These are phyloP conservation scores for Suillus sp. DNA, from an alignment of 768 basidiomycete genomes.

Conservation along the genomic window DNA sequence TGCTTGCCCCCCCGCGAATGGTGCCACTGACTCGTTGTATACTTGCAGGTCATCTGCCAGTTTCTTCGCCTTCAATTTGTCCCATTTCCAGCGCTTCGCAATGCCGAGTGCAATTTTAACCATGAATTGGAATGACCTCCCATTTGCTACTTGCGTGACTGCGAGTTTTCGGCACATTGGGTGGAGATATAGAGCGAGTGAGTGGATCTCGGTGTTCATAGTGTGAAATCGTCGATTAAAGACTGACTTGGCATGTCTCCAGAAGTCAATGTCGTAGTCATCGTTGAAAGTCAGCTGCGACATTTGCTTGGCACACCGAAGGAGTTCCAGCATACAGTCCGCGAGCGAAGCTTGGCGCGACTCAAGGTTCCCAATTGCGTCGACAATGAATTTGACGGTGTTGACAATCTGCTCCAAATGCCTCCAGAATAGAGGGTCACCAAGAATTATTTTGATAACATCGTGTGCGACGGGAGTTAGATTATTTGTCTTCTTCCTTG, in stretches of 20 bases:
- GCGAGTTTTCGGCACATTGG: too few relatives aligned
- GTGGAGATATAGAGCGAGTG: too few relatives aligned
- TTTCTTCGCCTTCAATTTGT: constrained; percentile 18
- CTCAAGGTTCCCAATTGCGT: constrained; percentile 34
- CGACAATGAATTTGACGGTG: constrained; percentile 27
- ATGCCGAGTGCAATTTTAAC: constrained; percentile 22
- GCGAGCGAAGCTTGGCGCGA: constrained; percentile 26
- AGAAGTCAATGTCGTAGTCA: neutral
- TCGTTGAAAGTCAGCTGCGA: neutral
- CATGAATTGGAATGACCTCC: neutral
- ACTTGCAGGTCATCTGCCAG: constrained; percentile 26
- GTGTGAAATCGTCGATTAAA: too few relatives aligned
- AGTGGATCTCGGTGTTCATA: too few relatives aligned
- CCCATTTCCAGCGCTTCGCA: constrained; percentile 30
- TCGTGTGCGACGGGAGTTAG: neutral
- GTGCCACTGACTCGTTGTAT: constrained; percentile 19
- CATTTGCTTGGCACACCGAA: constrained; percentile 13
- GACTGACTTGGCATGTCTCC: too few relatives aligned
- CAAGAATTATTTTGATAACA: neutral
- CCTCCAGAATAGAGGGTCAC: neutral
- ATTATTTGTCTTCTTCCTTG: neutral
- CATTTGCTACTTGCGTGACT: neutral
- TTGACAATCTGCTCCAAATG: neutral
- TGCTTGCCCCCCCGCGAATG: neutral
- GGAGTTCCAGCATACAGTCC: constrained; percentile 33